A percentile compares a stretch with the other conserved stretches of the same genome.
Conservation (phyloP, 345 rosid species). For the Camelina laxa region DNA sequence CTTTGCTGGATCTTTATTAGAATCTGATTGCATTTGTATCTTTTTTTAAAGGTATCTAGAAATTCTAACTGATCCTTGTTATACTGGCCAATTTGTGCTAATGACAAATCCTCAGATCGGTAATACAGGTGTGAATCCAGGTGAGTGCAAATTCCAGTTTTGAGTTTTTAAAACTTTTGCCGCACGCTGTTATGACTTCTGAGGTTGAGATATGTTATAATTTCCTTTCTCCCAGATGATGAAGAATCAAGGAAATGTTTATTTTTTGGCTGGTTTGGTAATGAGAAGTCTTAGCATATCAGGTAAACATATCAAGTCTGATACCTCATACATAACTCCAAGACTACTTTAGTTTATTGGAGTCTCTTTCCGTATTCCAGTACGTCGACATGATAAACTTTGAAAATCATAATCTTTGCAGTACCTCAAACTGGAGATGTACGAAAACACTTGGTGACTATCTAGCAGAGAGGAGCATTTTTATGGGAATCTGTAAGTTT, state of each 20-base stretch:
- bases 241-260: not conserved
- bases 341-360: not conserved
- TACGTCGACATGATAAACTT: not conserved
- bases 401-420: not conserved
- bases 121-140: not conserved
- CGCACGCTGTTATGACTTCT: not conserved
- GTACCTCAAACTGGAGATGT: not conserved
- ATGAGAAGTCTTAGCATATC: not conserved
- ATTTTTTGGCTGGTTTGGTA: not conserved
- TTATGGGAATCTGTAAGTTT: not conserved
- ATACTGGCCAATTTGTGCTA: conserved; percentile 90
- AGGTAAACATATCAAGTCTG: not conserved
- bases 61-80: conserved; percentile 95
- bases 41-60: conserved; percentile 75
- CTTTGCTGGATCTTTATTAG: not conserved
- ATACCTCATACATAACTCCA: not conserved
- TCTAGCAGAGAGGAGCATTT: not conserved
- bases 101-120: conserved; percentile 54
- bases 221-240: not conserved
- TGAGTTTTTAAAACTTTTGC: not conserved
- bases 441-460: not conserved
- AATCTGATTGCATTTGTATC: conserved; percentile 3
- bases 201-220: not conserved
- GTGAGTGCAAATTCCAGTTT: not conserved
- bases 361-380: not conserved